Evolutionary conservation across 768 basidiomycete genomes (phyloP), one percentile per base, ranked within the genome.

Genomic region (Tricholoma sp.): DNA sequence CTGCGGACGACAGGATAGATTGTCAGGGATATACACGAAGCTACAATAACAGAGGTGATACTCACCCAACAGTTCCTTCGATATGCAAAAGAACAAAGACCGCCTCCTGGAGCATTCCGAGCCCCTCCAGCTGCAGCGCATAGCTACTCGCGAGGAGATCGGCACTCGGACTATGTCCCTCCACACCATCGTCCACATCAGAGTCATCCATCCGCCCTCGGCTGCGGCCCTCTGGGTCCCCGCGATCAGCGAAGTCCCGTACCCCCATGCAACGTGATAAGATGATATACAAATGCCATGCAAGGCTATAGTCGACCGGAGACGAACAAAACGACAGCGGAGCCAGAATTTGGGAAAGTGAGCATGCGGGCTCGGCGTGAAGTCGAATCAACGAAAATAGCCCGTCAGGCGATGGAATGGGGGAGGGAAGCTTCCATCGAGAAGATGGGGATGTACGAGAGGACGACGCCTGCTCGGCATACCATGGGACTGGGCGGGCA

Each of bases 201-300:
- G 54, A 54, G 17, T 70, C 71, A 52, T 74, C 69, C 12, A 70
- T 68, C 50, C 66, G 63, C 31, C 50, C 37, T 15, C 36, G 62
- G 37, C 33, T 55, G 61, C 54, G 72, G 58, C 59, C 68, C 59
- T 74, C 74, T 3, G 76, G 70, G 17, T 81, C 78, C 34, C 77
- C 80, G 9, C 94, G 82, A 68, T 98, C 96, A n/a, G 84, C 82
- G 61, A 96, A 89, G 68, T 98, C 95, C 18, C 94, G 82, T 36
- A 89, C 72, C 28, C 87, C 79, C 73, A 97, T 84, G 57, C 88
- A 89, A 24, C 88, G 81, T 13, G 94, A 89, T 48, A 98, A 74
- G 33, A 98, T 75, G 54, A 94, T 82, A 68, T 96, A 98, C 33
- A 98, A 66, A 71, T 98, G 94, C 96, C 96, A 99, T 6, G 90